Percentiles rank a stretch among this genome's conserved stretches.
Conservation (phyloP, 208 protist species). For the Endotrypanum monterogeii region DNA sequence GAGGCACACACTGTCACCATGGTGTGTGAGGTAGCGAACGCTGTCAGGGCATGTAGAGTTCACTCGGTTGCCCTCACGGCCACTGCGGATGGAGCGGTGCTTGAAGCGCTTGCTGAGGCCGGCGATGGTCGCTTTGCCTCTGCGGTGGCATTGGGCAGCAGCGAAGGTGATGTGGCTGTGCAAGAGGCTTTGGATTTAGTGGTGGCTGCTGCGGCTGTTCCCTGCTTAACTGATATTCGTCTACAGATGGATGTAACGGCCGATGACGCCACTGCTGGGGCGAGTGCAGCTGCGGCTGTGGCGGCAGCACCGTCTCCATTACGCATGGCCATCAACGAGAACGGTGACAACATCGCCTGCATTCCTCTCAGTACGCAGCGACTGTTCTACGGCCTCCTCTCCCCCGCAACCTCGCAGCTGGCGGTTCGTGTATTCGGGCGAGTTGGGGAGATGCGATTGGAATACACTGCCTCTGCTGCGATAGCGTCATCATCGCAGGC, state of each 20-base stretch:
- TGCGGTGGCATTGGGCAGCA: constrained; percentile 4
- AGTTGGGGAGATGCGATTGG: constrained; percentile 47
- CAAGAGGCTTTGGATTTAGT: constrained; percentile 38
- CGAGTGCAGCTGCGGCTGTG: background rate
- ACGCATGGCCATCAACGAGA: constrained; percentile 13
- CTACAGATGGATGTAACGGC: constrained; percentile 23
- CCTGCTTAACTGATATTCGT: constrained; percentile 48
- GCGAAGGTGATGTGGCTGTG: constrained; percentile 11
- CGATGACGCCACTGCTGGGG: background rate
- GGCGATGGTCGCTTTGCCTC: constrained; percentile 44
- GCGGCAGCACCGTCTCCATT: constrained; percentile 3
- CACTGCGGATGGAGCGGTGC: constrained; percentile 36
- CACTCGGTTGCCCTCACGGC: constrained; percentile 53
- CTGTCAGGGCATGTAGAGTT: constrained; percentile 40
- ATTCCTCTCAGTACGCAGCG: constrained; percentile 45
- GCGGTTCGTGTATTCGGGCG: constrained; percentile 45
- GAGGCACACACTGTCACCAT: constrained; percentile 31
- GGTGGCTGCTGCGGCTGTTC: constrained; percentile 44
- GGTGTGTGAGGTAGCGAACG: constrained; percentile 28
- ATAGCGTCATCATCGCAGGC: constrained; percentile 7
- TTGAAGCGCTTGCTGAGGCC: constrained; percentile 52
- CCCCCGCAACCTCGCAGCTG: constrained; percentile 11
- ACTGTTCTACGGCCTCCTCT: constrained; percentile 23
- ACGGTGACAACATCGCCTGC: constrained; percentile 17
- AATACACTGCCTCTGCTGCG: constrained; percentile 50